Percentiles rank a stretch among this genome's conserved stretches.
phyloP scores from a whole-genome alignment of 805 yeast species.

The Sugiyamaella valdiviana region DNA sequence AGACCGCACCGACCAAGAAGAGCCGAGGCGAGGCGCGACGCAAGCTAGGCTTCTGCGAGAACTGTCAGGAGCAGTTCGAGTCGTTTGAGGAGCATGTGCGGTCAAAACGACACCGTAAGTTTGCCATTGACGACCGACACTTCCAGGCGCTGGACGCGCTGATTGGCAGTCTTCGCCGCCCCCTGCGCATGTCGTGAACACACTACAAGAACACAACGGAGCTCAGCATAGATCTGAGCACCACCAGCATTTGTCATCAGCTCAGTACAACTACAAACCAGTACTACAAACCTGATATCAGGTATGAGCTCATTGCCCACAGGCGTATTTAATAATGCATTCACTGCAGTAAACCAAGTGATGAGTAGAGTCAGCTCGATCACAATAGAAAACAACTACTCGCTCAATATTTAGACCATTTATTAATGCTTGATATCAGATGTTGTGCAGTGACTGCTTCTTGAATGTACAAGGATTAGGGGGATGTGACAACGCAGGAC shows the following conservation, averaged over 20 bases:
- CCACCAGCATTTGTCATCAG: too few relatives aligned
- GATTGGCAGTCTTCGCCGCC: slow-evolving; percentile 1
- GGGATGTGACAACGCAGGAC: too few relatives aligned
- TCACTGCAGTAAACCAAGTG: too few relatives aligned
- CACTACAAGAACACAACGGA: too few relatives aligned
- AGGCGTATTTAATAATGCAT: neutral
- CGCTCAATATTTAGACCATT: neutral
- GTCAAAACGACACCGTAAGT: slow-evolving; percentile 65
- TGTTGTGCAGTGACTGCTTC: neutral
- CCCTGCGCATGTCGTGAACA: neutral
- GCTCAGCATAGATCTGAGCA: too few relatives aligned
- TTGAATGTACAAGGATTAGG: neutral
- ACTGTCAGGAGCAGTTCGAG: slow-evolving; percentile 79
- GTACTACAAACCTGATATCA: neutral
- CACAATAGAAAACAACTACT: too few relatives aligned
- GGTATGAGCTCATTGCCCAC: too few relatives aligned
- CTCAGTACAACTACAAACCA: neutral
- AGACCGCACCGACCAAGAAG: slow-evolving; percentile 12
- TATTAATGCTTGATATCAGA: neutral
- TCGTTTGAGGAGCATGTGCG: slow-evolving; percentile 69
- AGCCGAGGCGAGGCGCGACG: slow-evolving; percentile 1
- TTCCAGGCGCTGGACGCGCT: slow-evolving; percentile 64
- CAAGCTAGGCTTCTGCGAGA: slow-evolving; percentile 83
- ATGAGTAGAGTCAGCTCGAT: too few relatives aligned
- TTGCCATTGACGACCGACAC: slow-evolving; percentile 66